These are phyloP conservation scores for Aureobasidium sp. DNA, from an alignment of 2,329 filamentous ascomycete genomes.

Conservation along the genomic window DNA sequence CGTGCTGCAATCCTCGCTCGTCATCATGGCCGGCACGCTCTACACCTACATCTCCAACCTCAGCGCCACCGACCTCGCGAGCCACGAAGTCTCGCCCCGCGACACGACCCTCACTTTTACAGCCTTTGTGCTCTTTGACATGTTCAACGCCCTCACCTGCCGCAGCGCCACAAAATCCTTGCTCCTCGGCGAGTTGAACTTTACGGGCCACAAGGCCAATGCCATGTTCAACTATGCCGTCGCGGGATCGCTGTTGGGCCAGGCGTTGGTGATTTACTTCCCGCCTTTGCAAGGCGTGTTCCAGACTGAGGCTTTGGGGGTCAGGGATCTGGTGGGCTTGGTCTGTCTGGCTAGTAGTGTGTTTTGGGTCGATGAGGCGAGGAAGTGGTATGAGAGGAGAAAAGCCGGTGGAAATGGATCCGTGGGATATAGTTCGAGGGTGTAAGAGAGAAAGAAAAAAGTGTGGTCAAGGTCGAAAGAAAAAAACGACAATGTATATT, in stretches of 20 bases:
- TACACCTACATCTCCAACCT: slow-evolving; percentile 89
- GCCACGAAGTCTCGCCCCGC: slow-evolving; percentile 66
- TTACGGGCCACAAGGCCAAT: slow-evolving; percentile 70
- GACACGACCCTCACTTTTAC: slow-evolving; percentile 99
- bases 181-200: slow-evolving; percentile 63
- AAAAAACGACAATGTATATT: background rate
- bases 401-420: slow-evolving; percentile 19
- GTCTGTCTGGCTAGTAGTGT: slow-evolving; percentile 75
- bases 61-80: slow-evolving; percentile 58
- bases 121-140: slow-evolving; percentile 97
- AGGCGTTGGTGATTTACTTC: slow-evolving; percentile 88
- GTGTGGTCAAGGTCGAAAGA: background rate
- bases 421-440: slow-evolving; percentile 14
- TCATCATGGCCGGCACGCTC: slow-evolving; percentile 92
- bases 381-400: slow-evolving; percentile 64
- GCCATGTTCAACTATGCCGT: slow-evolving; percentile 97
- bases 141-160: slow-evolving; percentile 96
- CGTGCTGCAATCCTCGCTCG: slow-evolving; percentile 75
- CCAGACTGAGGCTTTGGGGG: slow-evolving; percentile 78
- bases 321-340: slow-evolving; percentile 68
- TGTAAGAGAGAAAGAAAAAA: background rate
- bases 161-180: slow-evolving; percentile 87
- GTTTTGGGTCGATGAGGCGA: slow-evolving; percentile 87
- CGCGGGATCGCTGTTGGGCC: slow-evolving; percentile 72
- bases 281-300: slow-evolving; percentile 91